Conservation (phyloP, 2,329 filamentous ascomycete species). For the Xylaria sp. region DNA sequence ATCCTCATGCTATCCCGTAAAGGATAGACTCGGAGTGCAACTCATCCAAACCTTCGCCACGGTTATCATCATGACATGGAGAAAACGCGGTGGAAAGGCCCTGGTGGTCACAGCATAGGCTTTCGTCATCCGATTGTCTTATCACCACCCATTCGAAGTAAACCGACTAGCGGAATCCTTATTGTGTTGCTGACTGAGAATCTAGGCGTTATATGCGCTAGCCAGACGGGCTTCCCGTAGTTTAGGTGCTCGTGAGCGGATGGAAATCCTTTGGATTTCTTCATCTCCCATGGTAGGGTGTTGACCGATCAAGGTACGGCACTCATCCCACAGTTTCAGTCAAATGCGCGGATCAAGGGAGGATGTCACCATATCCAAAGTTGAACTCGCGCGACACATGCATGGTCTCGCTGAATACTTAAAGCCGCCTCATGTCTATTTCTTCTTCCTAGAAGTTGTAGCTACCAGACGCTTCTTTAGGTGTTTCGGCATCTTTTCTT, state of each 20-base stretch:
- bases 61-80: conserved; percentile 53
- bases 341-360: not conserved
- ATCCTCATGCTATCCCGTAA: conserved; percentile 58
- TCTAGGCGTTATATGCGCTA: not conserved
- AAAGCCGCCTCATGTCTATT: conserved; percentile 53
- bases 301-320: not conserved
- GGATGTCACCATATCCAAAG: not conserved
- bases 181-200: not conserved
- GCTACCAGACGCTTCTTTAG: conserved; percentile 89
- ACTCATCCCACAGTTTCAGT: conserved; percentile 6
- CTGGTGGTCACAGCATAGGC: conserved; percentile 41
- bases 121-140: conserved; percentile 62
- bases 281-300: not conserved
- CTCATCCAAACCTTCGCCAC: conserved; percentile 43
- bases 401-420: not conserved
- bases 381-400: not conserved
- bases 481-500: conserved; percentile 96
- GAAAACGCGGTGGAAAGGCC: conserved; percentile 44
- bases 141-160: not conserved
- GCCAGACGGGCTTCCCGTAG: not conserved
- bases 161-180: not conserved
- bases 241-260: not conserved
- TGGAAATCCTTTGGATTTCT: not conserved
- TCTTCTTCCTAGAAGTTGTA: conserved; percentile 71
- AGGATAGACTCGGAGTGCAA: conserved; percentile 54